Conservation (phyloP, 129 eudicot genomes). For the Solidago caesia region DNA sequence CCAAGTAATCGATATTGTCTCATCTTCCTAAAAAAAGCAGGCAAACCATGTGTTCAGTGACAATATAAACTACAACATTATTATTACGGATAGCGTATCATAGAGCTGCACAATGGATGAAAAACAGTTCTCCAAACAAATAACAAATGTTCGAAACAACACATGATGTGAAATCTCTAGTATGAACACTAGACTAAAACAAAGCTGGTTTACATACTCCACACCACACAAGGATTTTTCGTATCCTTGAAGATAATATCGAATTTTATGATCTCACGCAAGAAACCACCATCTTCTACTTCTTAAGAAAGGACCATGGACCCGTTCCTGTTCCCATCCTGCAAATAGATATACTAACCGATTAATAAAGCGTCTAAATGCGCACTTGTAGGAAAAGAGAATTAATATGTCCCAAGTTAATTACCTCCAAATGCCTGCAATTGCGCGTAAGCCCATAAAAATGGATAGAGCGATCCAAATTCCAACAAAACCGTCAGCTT, state of each 20-base stretch:
- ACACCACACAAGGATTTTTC: not conserved
- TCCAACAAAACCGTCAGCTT: slow-evolving; percentile 61
- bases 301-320: slow-evolving; percentile 66
- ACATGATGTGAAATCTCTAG: not conserved
- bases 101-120: not conserved
- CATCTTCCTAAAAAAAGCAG: not conserved
- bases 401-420: not conserved
- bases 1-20: not conserved
- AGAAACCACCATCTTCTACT: slow-evolving; percentile 17
- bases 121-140: not conserved
- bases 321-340: slow-evolving; percentile 87
- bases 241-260: not conserved
- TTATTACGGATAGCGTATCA: not conserved
- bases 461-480: slow-evolving; percentile 82
- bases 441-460: slow-evolving; percentile 61
- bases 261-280: not conserved
- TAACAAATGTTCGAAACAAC: not conserved
- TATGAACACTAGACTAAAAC: not conserved
- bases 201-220: not conserved
- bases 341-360: slow-evolving; percentile 20
- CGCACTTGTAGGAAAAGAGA: not conserved
- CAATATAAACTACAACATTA: not conserved
- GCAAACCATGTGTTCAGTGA: not conserved
- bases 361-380: not conserved
- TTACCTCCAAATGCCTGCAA: slow-evolving; percentile 91